Evolutionary conservation across 208 protist species (phyloP), one percentile per base, ranked within the genome.

Genomic region (Trypanosoma theileri): DNA sequence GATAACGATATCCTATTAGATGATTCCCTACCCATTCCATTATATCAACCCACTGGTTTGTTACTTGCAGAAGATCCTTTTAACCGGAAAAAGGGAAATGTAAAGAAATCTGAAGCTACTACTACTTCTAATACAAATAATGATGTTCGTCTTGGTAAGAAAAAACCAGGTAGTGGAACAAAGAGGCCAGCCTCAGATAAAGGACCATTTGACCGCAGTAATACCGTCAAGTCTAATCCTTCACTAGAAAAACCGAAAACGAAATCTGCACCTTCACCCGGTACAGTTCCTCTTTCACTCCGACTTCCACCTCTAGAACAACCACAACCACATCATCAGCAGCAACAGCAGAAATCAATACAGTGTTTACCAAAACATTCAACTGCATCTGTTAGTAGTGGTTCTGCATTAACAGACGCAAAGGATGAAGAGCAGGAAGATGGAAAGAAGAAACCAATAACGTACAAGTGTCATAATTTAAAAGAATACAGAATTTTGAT

Each of bases 401-500:
- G 42, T 24, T 17, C 12, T 8, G 40, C 45, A 7, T 28, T 45
- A 35, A 69, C n/a, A 13, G 64, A 69, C 17, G 53, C 12, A 13
- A 50, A 42, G 13, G 57, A 48, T 17, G 53, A 21, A 11, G 60
- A 61, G 14, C 21, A 41, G 8, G 54, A 57, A 7, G 40, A 50
- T 2, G 45, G 16, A 24, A 64, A 70, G 44, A 76, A 76, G 44
- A 65, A 56, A 17, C n/a, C 4, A 21, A 62, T 74, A 1, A 57
- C 56, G 50, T 93, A 92, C 76, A 91, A 65, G 35, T 82, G 88
- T 0, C 83, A 91, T 76, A 81, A 77, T 4, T 63, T 94, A 9
- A 65, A 85, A 24, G 81, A 91, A 42, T 96, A 94, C 78, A 81
- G 82, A 58, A n/a, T 54, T 0, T 61, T 96, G 58, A 89, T 92